phyloP scores from a whole-genome alignment of 495 filamentous ascomycete species.

The Corynascus novoguineensis region DNA sequence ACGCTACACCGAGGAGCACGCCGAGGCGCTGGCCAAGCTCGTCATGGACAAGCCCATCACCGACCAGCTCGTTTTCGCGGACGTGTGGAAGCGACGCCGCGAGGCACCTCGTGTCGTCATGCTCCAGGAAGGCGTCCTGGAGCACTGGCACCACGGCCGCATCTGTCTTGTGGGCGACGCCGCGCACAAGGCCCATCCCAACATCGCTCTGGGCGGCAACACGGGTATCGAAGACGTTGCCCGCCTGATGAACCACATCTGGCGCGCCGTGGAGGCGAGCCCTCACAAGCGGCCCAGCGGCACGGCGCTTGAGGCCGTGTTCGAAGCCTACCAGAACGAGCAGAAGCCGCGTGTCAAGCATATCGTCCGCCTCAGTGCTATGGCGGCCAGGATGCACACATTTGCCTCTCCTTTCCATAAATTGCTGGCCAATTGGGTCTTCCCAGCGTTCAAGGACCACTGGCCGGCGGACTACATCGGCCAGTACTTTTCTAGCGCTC shows the following conservation, averaged over 20 bases:
- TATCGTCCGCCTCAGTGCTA: too few relatives aligned
- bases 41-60: conserved; percentile 23
- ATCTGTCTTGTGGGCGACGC: conserved; percentile 26
- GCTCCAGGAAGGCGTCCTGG: conserved; percentile 33
- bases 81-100: conserved; percentile 25
- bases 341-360: too few relatives aligned
- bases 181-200: background rate
- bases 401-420: too few relatives aligned
- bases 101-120: conserved; percentile 16
- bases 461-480: too few relatives aligned
- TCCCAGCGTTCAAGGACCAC: too few relatives aligned
- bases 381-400: too few relatives aligned
- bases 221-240: background rate
- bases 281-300: background rate
- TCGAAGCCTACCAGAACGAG: background rate
- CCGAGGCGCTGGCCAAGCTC: conserved; percentile 14
- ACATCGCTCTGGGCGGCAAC: background rate
- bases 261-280: background rate
- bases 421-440: too few relatives aligned
- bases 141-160: conserved; percentile 27
- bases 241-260: background rate
- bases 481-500: too few relatives aligned
- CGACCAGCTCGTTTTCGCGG: conserved; percentile 26
- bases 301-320: background rate
- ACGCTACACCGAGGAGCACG: conserved; percentile 28